phyloP scores from a whole-genome alignment of 1,139 yeast species.

The Taphrina wiesneri region DNA sequence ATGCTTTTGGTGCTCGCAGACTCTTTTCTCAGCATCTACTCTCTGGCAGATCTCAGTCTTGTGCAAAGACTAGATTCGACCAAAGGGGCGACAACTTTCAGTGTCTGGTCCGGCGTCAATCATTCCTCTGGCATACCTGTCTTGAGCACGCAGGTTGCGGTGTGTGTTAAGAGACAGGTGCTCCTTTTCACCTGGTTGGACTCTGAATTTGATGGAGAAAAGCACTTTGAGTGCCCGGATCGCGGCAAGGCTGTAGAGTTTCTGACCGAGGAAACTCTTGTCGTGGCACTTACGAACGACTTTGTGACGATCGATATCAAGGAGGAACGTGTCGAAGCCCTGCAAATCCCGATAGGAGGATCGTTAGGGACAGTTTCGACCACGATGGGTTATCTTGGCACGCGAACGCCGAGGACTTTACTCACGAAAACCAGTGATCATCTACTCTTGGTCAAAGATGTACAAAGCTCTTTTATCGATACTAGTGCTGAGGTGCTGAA shows the following conservation, averaged over 20 bases:
- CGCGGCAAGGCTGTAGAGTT: slow-evolving; percentile 46
- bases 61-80: slow-evolving; percentile 46
- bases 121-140: slow-evolving; percentile 35
- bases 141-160: slow-evolving; percentile 45
- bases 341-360: slow-evolving; percentile 34
- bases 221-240: slow-evolving; percentile 47
- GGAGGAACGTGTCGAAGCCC: slow-evolving; percentile 35
- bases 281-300: slow-evolving; percentile 46
- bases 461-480: slow-evolving; percentile 40
- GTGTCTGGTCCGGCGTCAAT: slow-evolving; percentile 39
- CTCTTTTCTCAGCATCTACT: slow-evolving; percentile 46
- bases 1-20: slow-evolving; percentile 46
- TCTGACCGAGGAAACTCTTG: slow-evolving; percentile 45
- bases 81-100: slow-evolving; percentile 46
- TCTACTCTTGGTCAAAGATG: slow-evolving; percentile 43
- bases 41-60: slow-evolving; percentile 44
- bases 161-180: slow-evolving; percentile 47
- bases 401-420: slow-evolving; percentile 37
- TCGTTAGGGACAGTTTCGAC: slow-evolving; percentile 38
- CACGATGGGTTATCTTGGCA: slow-evolving; percentile 37
- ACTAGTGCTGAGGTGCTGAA: slow-evolving; percentile 40
- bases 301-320: slow-evolving; percentile 42
- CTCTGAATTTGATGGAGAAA: slow-evolving; percentile 43
- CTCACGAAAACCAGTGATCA: slow-evolving; percentile 38
- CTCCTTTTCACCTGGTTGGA: slow-evolving; percentile 49